phyloP scores from a whole-genome alignment of 768 basidiomycete species.

The Suillus bovinus region DNA sequence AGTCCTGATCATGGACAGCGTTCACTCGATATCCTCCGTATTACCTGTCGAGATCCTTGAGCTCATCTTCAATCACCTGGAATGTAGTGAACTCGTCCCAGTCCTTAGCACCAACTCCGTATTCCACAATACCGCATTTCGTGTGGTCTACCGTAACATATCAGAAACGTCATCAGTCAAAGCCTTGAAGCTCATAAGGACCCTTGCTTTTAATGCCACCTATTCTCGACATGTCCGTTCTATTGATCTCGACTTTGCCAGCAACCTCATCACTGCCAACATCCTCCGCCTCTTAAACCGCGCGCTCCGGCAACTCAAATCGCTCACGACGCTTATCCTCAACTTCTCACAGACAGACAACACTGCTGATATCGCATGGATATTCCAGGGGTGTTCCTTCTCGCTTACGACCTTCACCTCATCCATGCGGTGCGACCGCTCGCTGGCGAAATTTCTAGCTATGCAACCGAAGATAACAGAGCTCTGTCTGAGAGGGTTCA shows the following conservation, averaged over 20 bases:
- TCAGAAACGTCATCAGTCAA: constrained; percentile 30
- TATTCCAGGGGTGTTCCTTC: constrained; percentile 47
- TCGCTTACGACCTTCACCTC: constrained; percentile 50
- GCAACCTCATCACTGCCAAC: constrained; percentile 42
- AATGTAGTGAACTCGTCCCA: constrained; percentile 26
- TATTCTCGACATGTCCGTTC: constrained; percentile 43
- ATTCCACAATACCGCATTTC: constrained; percentile 31
- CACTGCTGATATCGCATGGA: constrained; percentile 43
- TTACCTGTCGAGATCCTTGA: constrained; percentile 41
- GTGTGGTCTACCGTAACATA: constrained; percentile 41
- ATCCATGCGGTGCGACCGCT: constrained; percentile 51
- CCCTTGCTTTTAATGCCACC: constrained; percentile 38
- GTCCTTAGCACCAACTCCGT: constrained; percentile 25
- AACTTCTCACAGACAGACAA: constrained; percentile 45
- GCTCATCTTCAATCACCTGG: constrained; percentile 28
- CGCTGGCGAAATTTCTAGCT: constrained; percentile 52
- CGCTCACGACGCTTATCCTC: constrained; percentile 45
- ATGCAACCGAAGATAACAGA: constrained; percentile 49
- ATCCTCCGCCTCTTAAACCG: constrained; percentile 51
- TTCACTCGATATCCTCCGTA: constrained; percentile 1
- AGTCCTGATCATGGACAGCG: not conserved
- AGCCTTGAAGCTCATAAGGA: constrained; percentile 39
- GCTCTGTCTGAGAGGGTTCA: constrained; percentile 56
- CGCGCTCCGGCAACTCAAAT: constrained; percentile 39
- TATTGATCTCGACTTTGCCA: constrained; percentile 46